phyloP scores from a whole-genome alignment of 768 basidiomycete genomes.

The Russula virescens region DNA sequence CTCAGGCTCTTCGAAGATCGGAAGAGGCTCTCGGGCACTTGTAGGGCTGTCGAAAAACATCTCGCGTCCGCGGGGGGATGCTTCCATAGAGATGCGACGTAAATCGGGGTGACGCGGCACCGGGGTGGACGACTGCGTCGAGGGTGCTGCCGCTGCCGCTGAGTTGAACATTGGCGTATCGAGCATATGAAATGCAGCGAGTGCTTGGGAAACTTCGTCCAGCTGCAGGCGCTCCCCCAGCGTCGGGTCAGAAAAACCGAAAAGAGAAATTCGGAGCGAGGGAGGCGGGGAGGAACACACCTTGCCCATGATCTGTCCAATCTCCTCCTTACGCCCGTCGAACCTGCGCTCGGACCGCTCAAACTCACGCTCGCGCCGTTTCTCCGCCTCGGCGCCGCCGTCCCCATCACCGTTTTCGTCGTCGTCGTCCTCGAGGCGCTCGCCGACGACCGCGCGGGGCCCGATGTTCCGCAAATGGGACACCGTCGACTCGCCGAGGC shows the following conservation, averaged over 20 bases:
- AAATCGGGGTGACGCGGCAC: slow-evolving; percentile 24
- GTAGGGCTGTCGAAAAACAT: slow-evolving; percentile 32
- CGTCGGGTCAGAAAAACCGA: neutral
- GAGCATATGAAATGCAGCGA: slow-evolving; percentile 42
- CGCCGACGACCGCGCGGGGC: slow-evolving; percentile 6
- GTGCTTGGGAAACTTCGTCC: slow-evolving; percentile 44
- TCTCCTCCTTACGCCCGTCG: slow-evolving; percentile 60
- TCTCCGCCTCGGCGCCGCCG: slow-evolving; percentile 10
- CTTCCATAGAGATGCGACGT: slow-evolving; percentile 13
- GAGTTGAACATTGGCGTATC: slow-evolving; percentile 39
- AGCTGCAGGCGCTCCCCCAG: slow-evolving; percentile 37
- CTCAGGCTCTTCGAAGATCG: slow-evolving; percentile 12
- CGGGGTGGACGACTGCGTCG: slow-evolving; percentile 32
- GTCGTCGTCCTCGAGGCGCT: slow-evolving; percentile 14
- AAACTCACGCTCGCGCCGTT: slow-evolving; percentile 57
- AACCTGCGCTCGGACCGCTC: slow-evolving; percentile 62
- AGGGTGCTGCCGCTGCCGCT: slow-evolving; percentile 25
- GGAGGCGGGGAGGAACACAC: slow-evolving; percentile 38
- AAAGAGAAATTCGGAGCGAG: neutral
- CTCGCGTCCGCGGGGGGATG: slow-evolving; percentile 1
- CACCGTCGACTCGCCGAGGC: slow-evolving; percentile 26
- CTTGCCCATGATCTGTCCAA: slow-evolving; percentile 69
- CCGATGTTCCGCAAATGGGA: slow-evolving; percentile 1
- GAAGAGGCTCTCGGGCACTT: slow-evolving; percentile 25
- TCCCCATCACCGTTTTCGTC: neutral